These are phyloP conservation scores for Pichia gijzeniarum DNA, from an alignment of 805 yeast genomes.

Conservation along the genomic window DNA sequence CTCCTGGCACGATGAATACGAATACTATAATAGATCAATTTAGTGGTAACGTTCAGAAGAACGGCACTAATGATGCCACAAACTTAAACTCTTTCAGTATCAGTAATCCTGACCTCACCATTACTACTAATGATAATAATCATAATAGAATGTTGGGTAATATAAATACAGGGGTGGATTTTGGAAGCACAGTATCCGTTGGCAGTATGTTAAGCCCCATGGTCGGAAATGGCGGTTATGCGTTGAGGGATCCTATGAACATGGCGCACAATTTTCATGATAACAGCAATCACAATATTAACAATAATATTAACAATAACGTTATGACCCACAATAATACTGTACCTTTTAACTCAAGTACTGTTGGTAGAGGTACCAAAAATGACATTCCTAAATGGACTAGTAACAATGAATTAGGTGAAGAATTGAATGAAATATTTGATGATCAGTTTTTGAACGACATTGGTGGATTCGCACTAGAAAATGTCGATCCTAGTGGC, in stretches of 20 bases:
- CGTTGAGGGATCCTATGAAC: not conserved
- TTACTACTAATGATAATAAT: not conserved
- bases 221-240: too few relatives aligned
- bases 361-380: not conserved
- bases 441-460: conserved; percentile 30
- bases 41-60: too few relatives aligned
- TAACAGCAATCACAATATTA: too few relatives aligned
- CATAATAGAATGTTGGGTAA: not conserved
- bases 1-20: not conserved
- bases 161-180: not conserved
- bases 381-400: not conserved
- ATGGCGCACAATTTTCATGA: too few relatives aligned
- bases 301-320: too few relatives aligned
- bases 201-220: too few relatives aligned
- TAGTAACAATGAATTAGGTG: conserved; percentile 2
- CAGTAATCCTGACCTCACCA: too few relatives aligned
- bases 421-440: conserved; percentile 25
- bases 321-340: not conserved
- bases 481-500: conserved; percentile 15
- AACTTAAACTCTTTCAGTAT: too few relatives aligned
- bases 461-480: conserved; percentile 22
- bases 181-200: too few relatives aligned
- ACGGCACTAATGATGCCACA: too few relatives aligned
- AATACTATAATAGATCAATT: not conserved
- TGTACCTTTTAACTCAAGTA: not conserved